Evolutionary conservation across 148 eudicot species (phyloP).

Genomic region (Oxyria digyna): DNA sequence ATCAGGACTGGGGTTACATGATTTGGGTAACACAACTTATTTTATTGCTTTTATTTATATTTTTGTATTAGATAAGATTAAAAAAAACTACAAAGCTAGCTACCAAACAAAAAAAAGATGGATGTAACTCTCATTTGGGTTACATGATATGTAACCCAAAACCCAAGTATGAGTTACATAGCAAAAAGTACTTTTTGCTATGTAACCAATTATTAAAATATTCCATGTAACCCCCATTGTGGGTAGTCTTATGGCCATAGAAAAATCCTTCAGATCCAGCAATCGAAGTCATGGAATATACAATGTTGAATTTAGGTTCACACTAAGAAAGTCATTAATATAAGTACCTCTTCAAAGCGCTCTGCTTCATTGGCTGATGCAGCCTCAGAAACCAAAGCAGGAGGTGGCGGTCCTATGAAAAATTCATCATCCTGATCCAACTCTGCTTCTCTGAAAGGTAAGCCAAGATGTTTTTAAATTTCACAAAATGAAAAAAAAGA

Average conservation of each 20-base stretch:
- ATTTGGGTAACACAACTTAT: no score
- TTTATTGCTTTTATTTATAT: no score
- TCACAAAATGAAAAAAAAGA: neutral
- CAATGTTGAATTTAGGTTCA: neutral
- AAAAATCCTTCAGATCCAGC: neutral
- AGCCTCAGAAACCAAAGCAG: constrained; percentile 82
- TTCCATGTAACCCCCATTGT: no score
- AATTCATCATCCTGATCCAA: constrained; percentile 42
- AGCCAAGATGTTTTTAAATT: neutral
- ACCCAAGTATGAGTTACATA: no score
- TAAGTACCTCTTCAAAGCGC: constrained; percentile 86
- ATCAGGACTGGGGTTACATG: no score
- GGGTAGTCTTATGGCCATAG: neutral
- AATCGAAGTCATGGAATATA: neutral
- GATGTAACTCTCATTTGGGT: no score
- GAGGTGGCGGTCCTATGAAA: constrained; percentile 92
- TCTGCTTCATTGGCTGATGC: constrained; percentile 90
- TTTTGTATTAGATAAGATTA: no score
- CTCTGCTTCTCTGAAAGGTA: constrained; percentile 54
- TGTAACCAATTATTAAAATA: no score
- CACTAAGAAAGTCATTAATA: neutral
- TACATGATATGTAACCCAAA: no score
- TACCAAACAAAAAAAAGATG: no score
- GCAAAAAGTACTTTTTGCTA: no score
- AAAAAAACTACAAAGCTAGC: no score